A percentile compares a stretch with the other conserved stretches of the same genome.
Conservation (phyloP, 2,329 filamentous ascomycete genomes). For the Paraphaeosphaeria minitans region DNA sequence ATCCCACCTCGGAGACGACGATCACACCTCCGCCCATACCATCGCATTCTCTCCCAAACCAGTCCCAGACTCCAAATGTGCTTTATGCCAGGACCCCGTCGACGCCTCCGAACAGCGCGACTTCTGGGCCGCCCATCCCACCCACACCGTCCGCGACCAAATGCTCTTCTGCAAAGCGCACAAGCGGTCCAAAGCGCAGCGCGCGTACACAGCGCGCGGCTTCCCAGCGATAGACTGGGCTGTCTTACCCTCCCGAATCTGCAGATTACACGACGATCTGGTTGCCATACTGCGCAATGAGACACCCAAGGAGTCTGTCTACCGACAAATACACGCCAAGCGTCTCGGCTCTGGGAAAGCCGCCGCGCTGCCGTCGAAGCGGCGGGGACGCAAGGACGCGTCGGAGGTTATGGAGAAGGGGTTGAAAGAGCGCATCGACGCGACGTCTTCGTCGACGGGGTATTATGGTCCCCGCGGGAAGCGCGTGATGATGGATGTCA, state of each 20-base stretch:
- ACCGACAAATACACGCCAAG: slow-evolving; percentile 60
- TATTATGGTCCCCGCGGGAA: slow-evolving; percentile 83
- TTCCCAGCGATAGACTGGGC: slow-evolving; percentile 78
- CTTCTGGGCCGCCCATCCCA: slow-evolving; percentile 32
- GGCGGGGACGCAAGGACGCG: neutral
- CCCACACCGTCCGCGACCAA: slow-evolving; percentile 58
- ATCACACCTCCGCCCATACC: slow-evolving; percentile 21
- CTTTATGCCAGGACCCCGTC: slow-evolving; percentile 69
- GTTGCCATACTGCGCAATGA: slow-evolving; percentile 63
- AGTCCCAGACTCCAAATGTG: slow-evolving; percentile 54
- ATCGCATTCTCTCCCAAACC: neutral
- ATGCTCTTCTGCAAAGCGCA: slow-evolving; percentile 45
- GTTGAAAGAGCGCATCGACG: neutral
- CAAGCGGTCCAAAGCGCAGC: slow-evolving; percentile 32
- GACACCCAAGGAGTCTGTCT: slow-evolving; percentile 59
- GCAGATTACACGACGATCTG: slow-evolving; percentile 61
- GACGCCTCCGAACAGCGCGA: slow-evolving; percentile 37
- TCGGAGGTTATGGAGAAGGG: neutral
- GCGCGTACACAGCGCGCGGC: slow-evolving; percentile 31
- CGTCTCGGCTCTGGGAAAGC: slow-evolving; percentile 29
- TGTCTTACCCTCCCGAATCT: slow-evolving; percentile 63
- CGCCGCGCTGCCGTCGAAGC: slow-evolving; percentile 23
- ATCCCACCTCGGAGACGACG: slow-evolving; percentile 2
- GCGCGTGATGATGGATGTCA: slow-evolving; percentile 66
- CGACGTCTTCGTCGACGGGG: slow-evolving; percentile 51